Base-by-base conservation (phyloP, 371 early-diverging fungal genomes). In the Vairimorpha necatrix region DNA sequence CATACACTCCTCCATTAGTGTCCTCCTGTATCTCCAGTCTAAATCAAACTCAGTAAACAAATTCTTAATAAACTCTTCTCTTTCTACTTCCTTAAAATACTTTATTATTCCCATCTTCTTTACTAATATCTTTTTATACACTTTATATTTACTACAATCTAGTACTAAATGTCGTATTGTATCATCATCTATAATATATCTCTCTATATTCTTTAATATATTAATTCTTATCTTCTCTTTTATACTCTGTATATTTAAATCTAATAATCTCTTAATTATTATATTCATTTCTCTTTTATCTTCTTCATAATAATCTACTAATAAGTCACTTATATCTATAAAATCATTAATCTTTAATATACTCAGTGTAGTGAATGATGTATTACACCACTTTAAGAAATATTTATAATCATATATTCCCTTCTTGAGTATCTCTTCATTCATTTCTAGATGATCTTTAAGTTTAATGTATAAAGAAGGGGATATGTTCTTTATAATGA, bases 21-120 rank as follows among this genome's bases (percentile, higher is more conserved):
- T 50, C 22, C 34, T 70, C 56, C 72, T 50, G 62, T 72, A 77
- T 32, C 77, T 63, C 77, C 77, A 77, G 30, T 71, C 42, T 9
- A 65, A 22, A 56, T 54, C 69, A 63, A 54, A 36, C n/a, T 69
- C 20, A 33, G 7, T 46, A 26, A 58, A 66, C 42, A 77, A 36
- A 28, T 46, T 67, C 18, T 53, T 42, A 22, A 72, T 28, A 0
- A 66, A 18, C 34, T 24, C 32, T 28, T 32, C 0, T 56, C 32
- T 56, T 42, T 54, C 20, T 24, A 62, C 72, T 2, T 50, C 46
- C 42, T 48, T 28, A n/a, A 77, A 58, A 20, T 66, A 16, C 14
- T 54, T 30, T 18, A 72, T 3, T 30, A 65, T 20, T 33, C 13
- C 34, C 20, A 72, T 48, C 24, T 72, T 50, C 22, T 0, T 62